Conservation (phyloP, 805 yeast genomes). For the Metahyphopichia silvanorum region DNA sequence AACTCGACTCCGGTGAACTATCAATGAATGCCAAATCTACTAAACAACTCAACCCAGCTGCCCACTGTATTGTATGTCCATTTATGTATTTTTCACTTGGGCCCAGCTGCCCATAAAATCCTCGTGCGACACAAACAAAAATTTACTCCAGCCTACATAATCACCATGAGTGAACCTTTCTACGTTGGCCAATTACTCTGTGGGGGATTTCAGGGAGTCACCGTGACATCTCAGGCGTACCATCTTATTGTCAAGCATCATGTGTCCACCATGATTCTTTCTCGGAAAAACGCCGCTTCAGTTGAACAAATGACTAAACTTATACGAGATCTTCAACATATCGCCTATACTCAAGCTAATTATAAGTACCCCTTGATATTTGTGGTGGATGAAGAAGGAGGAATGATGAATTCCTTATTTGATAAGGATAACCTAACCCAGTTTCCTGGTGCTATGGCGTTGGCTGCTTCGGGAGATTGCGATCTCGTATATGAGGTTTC, state of each 20-base stretch:
- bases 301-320: conserved; percentile 48
- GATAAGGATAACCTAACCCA: conserved; percentile 52
- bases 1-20: too few relatives aligned
- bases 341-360: conserved; percentile 47
- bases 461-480: conserved; percentile 51
- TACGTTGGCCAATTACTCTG: conserved; percentile 51
- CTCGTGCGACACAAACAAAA: too few relatives aligned
- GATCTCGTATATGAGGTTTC: conserved; percentile 50
- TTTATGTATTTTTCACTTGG: too few relatives aligned
- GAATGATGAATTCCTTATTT: conserved; percentile 57
- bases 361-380: conserved; percentile 53
- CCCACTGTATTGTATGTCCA: too few relatives aligned
- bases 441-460: conserved; percentile 65
- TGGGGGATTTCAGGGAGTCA: conserved; percentile 58
- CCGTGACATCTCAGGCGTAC: conserved; percentile 50
- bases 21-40: too few relatives aligned
- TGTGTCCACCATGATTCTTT: conserved; percentile 50
- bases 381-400: conserved; percentile 63
- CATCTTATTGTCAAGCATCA: conserved; percentile 49
- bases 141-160: too few relatives aligned
- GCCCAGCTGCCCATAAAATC: too few relatives aligned
- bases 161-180: background rate
- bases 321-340: conserved; percentile 50
- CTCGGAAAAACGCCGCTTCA: conserved; percentile 48
- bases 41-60: too few relatives aligned